Evolutionary conservation across 2,329 filamentous ascomycete genomes (phyloP).

Genomic region (Corynespora cassiicola): DNA sequence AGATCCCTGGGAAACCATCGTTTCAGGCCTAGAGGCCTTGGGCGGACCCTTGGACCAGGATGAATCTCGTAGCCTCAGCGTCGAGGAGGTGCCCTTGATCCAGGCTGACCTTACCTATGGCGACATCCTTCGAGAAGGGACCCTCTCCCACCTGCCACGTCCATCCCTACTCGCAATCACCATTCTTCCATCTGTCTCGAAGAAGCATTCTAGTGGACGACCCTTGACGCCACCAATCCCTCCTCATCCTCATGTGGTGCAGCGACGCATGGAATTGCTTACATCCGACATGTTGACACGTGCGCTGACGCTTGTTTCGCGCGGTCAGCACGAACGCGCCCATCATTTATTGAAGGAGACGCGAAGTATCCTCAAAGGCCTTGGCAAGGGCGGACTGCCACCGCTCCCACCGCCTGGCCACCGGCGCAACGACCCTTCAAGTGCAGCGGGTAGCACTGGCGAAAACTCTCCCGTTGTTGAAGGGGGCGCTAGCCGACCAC

Average conservation of each 20-base stretch:
- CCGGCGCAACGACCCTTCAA: slow-evolving; percentile 45
- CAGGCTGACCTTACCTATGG: slow-evolving; percentile 94
- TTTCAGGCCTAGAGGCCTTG: slow-evolving; percentile 91
- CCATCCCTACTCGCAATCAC: slow-evolving; percentile 94
- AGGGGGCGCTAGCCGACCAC: slow-evolving; percentile 39
- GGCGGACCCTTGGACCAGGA: slow-evolving; percentile 88
- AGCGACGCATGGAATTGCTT: slow-evolving; percentile 94
- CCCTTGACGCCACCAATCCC: slow-evolving; percentile 77
- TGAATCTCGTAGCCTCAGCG: slow-evolving; percentile 79
- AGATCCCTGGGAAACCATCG: slow-evolving; percentile 96
- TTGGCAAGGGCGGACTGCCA: slow-evolving; percentile 92
- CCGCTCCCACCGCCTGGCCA: slow-evolving; percentile 74
- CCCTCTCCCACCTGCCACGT: slow-evolving; percentile 82
- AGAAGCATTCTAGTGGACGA: slow-evolving; percentile 61
- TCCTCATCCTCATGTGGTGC: slow-evolving; percentile 92
- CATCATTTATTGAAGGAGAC: slow-evolving; percentile 93
- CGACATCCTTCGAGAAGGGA: slow-evolving; percentile 89
- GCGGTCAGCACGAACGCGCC: slow-evolving; percentile 91
- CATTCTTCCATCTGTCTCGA: slow-evolving; percentile 78
- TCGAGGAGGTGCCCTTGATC: slow-evolving; percentile 93
- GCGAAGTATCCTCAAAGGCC: slow-evolving; percentile 90
- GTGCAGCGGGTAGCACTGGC: slow-evolving; percentile 46
- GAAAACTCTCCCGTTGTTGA: slow-evolving; percentile 46
- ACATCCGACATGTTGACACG: slow-evolving; percentile 98
- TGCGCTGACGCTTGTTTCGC: slow-evolving; percentile 86